phyloP scores from a whole-genome alignment of 2,329 filamentous ascomycete genomes.

The Cercospora brassicicola region DNA sequence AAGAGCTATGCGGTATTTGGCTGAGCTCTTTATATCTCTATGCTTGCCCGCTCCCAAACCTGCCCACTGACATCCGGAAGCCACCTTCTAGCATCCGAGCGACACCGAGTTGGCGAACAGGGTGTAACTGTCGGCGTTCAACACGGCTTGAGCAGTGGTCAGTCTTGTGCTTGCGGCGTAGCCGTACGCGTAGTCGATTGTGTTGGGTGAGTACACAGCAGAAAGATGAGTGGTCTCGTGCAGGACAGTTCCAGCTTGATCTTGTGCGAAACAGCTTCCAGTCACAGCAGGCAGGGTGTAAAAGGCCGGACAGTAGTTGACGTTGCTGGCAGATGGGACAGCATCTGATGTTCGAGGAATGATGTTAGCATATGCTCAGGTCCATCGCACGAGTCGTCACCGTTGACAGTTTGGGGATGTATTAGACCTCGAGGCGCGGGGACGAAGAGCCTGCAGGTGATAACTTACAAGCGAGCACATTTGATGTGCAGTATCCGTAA shows the following conservation, averaged over 20 bases:
- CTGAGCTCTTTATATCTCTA: not conserved
- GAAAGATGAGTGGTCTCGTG: not conserved
- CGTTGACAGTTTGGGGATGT: not conserved
- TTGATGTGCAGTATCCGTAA: not conserved
- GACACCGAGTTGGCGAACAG: not conserved
- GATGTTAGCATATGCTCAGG: not conserved
- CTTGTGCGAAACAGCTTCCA: not conserved
- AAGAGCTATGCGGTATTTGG: not conserved
- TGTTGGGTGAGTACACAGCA: not conserved
- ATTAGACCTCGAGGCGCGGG: too few relatives aligned
- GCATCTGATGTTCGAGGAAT: not conserved
- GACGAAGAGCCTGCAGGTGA: not conserved
- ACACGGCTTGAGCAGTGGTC: not conserved
- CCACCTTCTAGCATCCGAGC: not conserved
- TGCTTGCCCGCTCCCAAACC: not conserved
- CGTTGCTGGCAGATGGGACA: slow-evolving; percentile 1
- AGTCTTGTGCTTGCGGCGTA: slow-evolving; percentile 1
- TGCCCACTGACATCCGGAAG: not conserved
- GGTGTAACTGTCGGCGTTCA: slow-evolving; percentile 2
- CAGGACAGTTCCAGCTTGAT: not conserved
- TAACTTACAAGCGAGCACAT: not conserved
- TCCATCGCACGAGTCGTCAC: not conserved
- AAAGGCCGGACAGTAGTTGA: slow-evolving; percentile 1
- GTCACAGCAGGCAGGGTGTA: not conserved
- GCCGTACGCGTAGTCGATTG: not conserved